Percentiles rank a stretch among this genome's conserved stretches.
Conservation (phyloP, 2,329 filamentous ascomycete species). For the Aspergillus sergii region DNA sequence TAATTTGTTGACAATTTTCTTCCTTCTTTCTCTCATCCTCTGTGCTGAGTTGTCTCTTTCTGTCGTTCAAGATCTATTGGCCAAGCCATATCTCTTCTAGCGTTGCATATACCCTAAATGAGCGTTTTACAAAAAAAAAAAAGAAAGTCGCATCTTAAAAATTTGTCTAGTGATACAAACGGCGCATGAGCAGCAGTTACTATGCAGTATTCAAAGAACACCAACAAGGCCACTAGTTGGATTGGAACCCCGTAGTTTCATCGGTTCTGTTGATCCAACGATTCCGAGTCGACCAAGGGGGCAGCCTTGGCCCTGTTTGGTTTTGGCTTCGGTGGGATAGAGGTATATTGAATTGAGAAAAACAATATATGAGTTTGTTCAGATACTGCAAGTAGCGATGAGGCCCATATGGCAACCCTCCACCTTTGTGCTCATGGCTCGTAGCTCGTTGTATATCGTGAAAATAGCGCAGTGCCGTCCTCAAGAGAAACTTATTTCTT, state of each 20-base stretch:
- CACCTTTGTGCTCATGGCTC: constrained; percentile 20
- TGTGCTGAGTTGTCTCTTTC: constrained; percentile 6
- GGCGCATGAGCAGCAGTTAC: neutral
- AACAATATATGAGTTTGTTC: constrained; percentile 9
- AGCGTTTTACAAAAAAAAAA: neutral
- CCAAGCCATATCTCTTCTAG: constrained; percentile 25
- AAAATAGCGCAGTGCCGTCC: constrained; percentile 5
- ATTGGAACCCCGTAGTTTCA: neutral
- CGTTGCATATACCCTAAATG: constrained; percentile 6
- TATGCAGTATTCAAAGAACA: constrained; percentile 2
- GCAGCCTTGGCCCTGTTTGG: neutral
- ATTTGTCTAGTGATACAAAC: neutral
- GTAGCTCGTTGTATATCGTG: constrained; percentile 29
- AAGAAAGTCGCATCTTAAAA: neutral
- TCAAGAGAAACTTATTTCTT: constrained; percentile 72
- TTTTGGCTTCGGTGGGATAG: neutral
- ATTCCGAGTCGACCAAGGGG: neutral
- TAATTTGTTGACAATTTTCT: neutral
- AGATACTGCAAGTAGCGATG: constrained; percentile 15
- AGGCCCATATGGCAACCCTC: constrained; percentile 19
- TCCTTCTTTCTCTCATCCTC: constrained; percentile 21
- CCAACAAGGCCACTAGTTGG: neutral
- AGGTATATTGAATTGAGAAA: constrained; percentile 3
- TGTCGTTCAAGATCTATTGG: constrained; percentile 17
- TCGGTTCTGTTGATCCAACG: neutral